A percentile compares a stretch with the other conserved stretches of the same genome.
Conservation (phyloP, 192 early-diverging fungal genomes). For the Entophlyctis luteolus region DNA sequence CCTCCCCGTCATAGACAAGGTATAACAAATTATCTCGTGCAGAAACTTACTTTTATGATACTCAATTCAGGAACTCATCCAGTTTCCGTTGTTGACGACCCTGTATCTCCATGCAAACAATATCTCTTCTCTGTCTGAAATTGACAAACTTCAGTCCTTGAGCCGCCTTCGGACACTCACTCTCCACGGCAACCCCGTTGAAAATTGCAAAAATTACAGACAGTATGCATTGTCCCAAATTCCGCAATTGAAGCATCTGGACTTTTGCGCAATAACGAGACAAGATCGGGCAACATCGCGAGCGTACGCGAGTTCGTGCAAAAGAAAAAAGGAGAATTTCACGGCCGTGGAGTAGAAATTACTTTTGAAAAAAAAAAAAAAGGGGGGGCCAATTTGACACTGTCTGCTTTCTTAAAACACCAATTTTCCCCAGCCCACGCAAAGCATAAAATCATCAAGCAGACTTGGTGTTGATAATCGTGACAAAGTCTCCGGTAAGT, state of each 20-base stretch:
- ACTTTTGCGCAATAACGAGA: constrained; percentile 46
- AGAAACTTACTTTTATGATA: neutral
- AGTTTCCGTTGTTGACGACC: constrained; percentile 28
- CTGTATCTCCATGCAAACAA: constrained; percentile 44
- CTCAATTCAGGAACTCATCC: constrained; percentile 24
- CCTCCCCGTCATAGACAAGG: constrained; percentile 34
- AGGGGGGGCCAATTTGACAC: too few species aligned
- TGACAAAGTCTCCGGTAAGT: constrained; percentile 69
- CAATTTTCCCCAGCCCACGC: too few species aligned
- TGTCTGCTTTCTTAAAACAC: too few species aligned
- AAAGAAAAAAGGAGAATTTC: constrained; percentile 1
- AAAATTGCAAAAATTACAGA: constrained; percentile 33
- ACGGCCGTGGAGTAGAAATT: too few species aligned
- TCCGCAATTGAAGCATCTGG: constrained; percentile 31
- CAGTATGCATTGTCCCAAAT: constrained; percentile 28
- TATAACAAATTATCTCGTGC: neutral
- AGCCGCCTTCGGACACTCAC: constrained; percentile 29
- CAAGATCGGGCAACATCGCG: constrained; percentile 14
- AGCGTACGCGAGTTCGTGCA: neutral
- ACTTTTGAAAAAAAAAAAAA: too few species aligned
- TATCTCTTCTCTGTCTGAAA: constrained; percentile 20
- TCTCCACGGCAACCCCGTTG: constrained; percentile 42
- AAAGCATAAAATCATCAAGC: neutral
- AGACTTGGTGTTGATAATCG: constrained; percentile 32
- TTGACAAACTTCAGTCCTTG: constrained; percentile 29